A percentile compares a stretch with the other conserved stretches of the same genome.
These are phyloP conservation scores for Kwoniella shandongensis DNA, from an alignment of 768 basidiomycete species.

Conservation along the genomic window DNA sequence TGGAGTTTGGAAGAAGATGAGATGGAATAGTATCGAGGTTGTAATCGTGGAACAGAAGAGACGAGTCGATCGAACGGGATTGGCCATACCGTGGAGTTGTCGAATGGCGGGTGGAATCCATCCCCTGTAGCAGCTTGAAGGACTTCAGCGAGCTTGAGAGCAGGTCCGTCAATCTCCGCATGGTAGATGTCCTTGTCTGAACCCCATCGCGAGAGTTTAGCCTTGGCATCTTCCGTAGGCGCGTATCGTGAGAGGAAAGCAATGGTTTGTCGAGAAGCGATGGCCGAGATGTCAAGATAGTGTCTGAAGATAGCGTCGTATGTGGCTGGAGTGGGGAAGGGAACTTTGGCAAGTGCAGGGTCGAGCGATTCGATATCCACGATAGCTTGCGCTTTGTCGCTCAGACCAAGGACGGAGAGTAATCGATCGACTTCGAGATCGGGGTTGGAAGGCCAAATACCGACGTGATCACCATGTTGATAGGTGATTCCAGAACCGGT, in stretches of 20 bases:
- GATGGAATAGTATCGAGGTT: conserved; percentile 97
- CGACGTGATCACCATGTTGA: conserved; percentile 97
- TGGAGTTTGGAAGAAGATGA: conserved; percentile 93
- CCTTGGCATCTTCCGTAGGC: conserved; percentile 73
- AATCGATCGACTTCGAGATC: conserved; percentile 88
- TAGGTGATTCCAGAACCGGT: conserved; percentile 97
- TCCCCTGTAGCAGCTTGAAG: conserved; percentile 87
- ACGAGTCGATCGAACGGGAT: conserved; percentile 98
- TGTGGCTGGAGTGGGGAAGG: conserved; percentile 96
- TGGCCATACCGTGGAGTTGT: conserved; percentile 78
- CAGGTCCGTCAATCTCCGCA: conserved; percentile 68
- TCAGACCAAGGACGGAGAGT: conserved; percentile 78
- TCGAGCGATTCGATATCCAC: conserved; percentile 96
- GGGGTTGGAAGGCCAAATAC: conserved; percentile 94
- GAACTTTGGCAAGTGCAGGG: conserved; percentile 95
- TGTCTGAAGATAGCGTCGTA: conserved; percentile 89
- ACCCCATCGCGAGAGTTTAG: conserved; percentile 71
- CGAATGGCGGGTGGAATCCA: conserved; percentile 61
- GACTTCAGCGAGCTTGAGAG: conserved; percentile 88
- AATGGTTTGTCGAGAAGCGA: conserved; percentile 90
- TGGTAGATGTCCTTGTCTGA: conserved; percentile 85
- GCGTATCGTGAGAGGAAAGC: conserved; percentile 84
- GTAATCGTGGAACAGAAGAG: conserved; percentile 86
- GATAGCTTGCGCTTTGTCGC: conserved; percentile 73
- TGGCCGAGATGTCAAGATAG: conserved; percentile 94